Conservation (phyloP, 805 yeast genomes). For the Metschnikowia bowlesiae region DNA sequence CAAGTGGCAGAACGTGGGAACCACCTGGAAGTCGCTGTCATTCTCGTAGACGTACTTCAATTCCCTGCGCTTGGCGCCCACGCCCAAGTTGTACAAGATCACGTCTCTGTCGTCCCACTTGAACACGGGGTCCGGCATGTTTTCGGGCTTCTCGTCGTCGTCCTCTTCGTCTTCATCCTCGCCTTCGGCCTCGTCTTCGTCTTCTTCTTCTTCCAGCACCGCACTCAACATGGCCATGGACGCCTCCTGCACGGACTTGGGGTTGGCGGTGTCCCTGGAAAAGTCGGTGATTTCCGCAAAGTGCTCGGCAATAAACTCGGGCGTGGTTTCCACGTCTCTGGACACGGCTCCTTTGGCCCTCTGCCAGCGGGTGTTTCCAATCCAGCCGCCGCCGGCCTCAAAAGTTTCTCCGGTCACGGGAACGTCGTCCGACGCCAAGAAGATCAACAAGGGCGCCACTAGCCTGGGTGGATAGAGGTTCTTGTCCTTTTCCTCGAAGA, state of each 20-base stretch:
- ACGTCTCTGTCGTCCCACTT: slow-evolving; percentile 63
- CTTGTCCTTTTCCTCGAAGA: slow-evolving; percentile 74
- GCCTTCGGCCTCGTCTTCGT: slow-evolving; percentile 20
- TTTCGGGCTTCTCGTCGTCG: slow-evolving; percentile 31
- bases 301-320: slow-evolving; percentile 68
- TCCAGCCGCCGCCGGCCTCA: slow-evolving; percentile 97
- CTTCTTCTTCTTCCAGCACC: slow-evolving; percentile 47
- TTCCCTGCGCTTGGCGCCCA: slow-evolving; percentile 79
- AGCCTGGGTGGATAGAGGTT: slow-evolving; percentile 81
- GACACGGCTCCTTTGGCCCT: slow-evolving; percentile 81
- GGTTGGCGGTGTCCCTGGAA: slow-evolving; percentile 46
- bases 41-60: slow-evolving; percentile 77
- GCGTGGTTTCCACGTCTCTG: slow-evolving; percentile 47
- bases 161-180: slow-evolving; percentile 38
- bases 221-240: slow-evolving; percentile 72
- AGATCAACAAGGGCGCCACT: slow-evolving; percentile 86
- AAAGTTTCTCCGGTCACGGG: slow-evolving; percentile 73
- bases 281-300: slow-evolving; percentile 69
- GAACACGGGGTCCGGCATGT: slow-evolving; percentile 45
- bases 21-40: slow-evolving; percentile 69
- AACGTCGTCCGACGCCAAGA: slow-evolving; percentile 72
- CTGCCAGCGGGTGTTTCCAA: slow-evolving; percentile 93
- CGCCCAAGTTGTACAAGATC: slow-evolving; percentile 80
- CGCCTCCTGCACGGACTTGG: slow-evolving; percentile 67
- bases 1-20: slow-evolving; percentile 88